These are phyloP conservation scores for Pyrus pyrifolia DNA, from an alignment of 306 rosid genomes.

Conservation along the genomic window DNA sequence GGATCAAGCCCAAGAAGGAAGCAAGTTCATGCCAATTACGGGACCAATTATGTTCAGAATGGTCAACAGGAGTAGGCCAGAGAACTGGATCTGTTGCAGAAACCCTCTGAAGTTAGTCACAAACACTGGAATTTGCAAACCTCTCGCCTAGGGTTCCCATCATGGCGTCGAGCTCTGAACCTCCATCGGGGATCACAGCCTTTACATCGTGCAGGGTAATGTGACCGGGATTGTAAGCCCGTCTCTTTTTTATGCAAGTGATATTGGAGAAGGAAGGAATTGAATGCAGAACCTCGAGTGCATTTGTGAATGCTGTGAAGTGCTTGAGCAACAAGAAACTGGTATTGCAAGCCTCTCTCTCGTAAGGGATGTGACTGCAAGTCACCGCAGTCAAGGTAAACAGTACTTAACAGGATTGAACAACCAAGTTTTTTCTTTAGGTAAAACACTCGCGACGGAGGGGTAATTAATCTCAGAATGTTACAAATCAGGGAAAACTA, in stretches of 20 bases:
- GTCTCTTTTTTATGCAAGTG: background rate
- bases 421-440: background rate
- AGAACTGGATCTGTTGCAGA: slow-evolving; percentile 12
- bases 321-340: too few relatives aligned
- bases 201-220: slow-evolving; percentile 12
- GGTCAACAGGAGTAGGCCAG: slow-evolving; percentile 11
- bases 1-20: slow-evolving; percentile 19
- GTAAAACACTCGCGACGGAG: background rate
- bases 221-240: background rate
- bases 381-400: background rate
- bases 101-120: slow-evolving; percentile 16
- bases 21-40: slow-evolving; percentile 17
- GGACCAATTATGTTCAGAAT: background rate
- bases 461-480: background rate
- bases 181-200: background rate
- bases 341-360: background rate
- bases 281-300: too few relatives aligned
- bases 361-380: background rate
- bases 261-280: too few relatives aligned
- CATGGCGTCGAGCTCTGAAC: background rate
- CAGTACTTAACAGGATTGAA: background rate
- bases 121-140: slow-evolving; percentile 15
- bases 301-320: too few relatives aligned
- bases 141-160: background rate
- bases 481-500: background rate